Percentiles rank a stretch among this genome's conserved stretches.
Evolutionary conservation across 1,284 basidiomycete species (phyloP).

Genomic region (Cryptococcus wingfieldii): DNA sequence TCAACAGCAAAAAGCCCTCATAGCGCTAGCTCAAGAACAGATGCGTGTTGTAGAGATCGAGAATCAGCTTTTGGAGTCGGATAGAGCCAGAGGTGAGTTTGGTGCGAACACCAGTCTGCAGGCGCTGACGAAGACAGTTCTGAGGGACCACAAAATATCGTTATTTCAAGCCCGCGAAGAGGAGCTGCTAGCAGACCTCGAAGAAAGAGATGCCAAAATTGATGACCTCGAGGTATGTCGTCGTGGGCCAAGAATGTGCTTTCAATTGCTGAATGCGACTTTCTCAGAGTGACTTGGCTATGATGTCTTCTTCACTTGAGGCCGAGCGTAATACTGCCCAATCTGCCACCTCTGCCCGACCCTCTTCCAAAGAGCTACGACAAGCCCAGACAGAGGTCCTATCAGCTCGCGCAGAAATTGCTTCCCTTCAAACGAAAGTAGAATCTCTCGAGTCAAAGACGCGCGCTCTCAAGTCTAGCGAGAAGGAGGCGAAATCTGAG

Average conservation of each 20-base stretch:
- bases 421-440: slow-evolving; percentile 21
- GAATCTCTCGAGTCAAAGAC: slow-evolving; percentile 24
- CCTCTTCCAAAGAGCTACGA: slow-evolving; percentile 6
- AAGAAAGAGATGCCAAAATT: slow-evolving; percentile 27
- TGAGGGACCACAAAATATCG: slow-evolving; percentile 40
- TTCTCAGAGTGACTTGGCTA: slow-evolving; percentile 21
- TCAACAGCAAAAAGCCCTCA: slow-evolving; percentile 34
- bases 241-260: background rate
- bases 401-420: slow-evolving; percentile 15
- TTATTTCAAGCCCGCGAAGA: slow-evolving; percentile 34
- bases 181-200: slow-evolving; percentile 25
- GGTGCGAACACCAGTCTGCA: background rate
- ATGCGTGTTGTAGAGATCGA: slow-evolving; percentile 38
- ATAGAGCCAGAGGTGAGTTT: slow-evolving; percentile 27
- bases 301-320: slow-evolving; percentile 18
- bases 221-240: slow-evolving; percentile 32
- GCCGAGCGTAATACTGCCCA: slow-evolving; percentile 25
- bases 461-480: slow-evolving; percentile 22
- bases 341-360: slow-evolving; percentile 11
- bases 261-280: slow-evolving; percentile 12
- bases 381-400: slow-evolving; percentile 8
- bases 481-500: slow-evolving; percentile 26
- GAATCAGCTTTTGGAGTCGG: slow-evolving; percentile 25
- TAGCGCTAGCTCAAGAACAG: slow-evolving; percentile 39
- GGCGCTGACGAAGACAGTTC: slow-evolving; percentile 14